Conservation (phyloP, 2,329 filamentous ascomycete genomes). For the Blumeria hordei region DNA sequence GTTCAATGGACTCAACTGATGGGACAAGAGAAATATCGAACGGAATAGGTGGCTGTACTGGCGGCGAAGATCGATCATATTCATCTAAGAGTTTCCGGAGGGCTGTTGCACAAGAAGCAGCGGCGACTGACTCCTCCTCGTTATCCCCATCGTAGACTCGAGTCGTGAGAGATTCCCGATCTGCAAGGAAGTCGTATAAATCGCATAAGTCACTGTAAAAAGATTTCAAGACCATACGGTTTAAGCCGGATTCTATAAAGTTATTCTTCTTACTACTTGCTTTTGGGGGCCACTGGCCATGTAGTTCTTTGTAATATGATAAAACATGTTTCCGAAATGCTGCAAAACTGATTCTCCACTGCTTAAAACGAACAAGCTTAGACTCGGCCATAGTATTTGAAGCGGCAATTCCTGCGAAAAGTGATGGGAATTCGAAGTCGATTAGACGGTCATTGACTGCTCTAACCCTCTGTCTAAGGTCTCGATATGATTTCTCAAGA, state of each 20-base stretch:
- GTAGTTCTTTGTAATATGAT: slow-evolving; percentile 38
- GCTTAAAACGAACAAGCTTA: slow-evolving; percentile 57
- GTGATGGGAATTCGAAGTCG: slow-evolving; percentile 72
- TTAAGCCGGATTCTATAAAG: slow-evolving; percentile 66
- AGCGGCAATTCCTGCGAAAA: slow-evolving; percentile 72
- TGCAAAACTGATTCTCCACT: slow-evolving; percentile 54
- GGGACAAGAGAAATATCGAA: slow-evolving; percentile 71
- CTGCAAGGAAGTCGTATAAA: slow-evolving; percentile 72
- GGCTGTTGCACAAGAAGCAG: slow-evolving; percentile 39
- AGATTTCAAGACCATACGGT: slow-evolving; percentile 56
- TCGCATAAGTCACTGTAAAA: slow-evolving; percentile 70
- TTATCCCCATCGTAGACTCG: slow-evolving; percentile 36
- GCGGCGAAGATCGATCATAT: slow-evolving; percentile 71
- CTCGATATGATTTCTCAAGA: slow-evolving; percentile 61
- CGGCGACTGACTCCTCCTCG: slow-evolving; percentile 24
- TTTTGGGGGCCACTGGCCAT: slow-evolving; percentile 73
- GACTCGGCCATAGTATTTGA: slow-evolving; percentile 58
- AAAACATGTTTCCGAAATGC: slow-evolving; percentile 41
- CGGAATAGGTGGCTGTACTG: slow-evolving; percentile 73
- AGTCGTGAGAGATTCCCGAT: slow-evolving; percentile 54
- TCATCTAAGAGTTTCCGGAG: slow-evolving; percentile 62
- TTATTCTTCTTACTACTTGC: slow-evolving; percentile 79
- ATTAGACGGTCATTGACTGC: slow-evolving; percentile 51
- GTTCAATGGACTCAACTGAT: slow-evolving; percentile 36
- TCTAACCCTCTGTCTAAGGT: slow-evolving; percentile 48